phyloP scores from a whole-genome alignment of 768 basidiomycete species.

The Hypsizygus marmoreus region DNA sequence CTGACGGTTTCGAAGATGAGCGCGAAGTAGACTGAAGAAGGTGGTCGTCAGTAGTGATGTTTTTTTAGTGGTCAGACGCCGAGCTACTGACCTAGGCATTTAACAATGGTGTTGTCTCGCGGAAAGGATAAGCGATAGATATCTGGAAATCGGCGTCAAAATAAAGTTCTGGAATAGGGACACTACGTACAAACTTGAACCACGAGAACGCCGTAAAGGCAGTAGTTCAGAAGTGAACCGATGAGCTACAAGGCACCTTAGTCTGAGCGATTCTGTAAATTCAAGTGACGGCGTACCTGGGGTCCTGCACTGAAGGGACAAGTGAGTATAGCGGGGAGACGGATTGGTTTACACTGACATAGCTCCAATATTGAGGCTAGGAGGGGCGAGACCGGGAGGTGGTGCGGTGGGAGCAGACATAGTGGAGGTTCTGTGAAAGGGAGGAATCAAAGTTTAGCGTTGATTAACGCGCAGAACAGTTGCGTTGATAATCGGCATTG shows the following conservation, averaged over 20 bases:
- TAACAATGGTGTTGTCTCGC: constrained; percentile 3
- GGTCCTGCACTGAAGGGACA: constrained; percentile 2
- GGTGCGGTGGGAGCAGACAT: constrained; percentile 1
- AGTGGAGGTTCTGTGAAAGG: neutral
- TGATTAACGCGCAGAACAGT: too few species aligned
- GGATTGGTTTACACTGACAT: constrained; percentile 6
- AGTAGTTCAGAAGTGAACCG: constrained; percentile 5
- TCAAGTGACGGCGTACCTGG: neutral
- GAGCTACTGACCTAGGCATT: constrained; percentile 6
- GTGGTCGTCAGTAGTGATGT: neutral
- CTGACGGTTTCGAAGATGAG: constrained; percentile 12
- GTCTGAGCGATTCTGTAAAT: constrained; percentile 1
- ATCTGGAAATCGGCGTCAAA: neutral
- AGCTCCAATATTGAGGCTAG: constrained; percentile 3
- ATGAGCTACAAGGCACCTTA: constrained; percentile 9
- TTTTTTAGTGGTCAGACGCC: too few species aligned
- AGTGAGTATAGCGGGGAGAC: neutral
- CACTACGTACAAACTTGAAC: constrained; percentile 6
- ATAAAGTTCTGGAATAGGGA: neutral
- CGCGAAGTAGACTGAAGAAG: constrained; percentile 8
- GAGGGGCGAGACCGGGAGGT: neutral
- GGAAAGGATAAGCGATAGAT: constrained; percentile 9
- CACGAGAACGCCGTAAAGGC: constrained; percentile 6
- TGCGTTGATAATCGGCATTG: too few species aligned
- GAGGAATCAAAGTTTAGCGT: too few species aligned